Conservation (phyloP, 768 basidiomycete species). For the Kockovaella imperatae region DNA sequence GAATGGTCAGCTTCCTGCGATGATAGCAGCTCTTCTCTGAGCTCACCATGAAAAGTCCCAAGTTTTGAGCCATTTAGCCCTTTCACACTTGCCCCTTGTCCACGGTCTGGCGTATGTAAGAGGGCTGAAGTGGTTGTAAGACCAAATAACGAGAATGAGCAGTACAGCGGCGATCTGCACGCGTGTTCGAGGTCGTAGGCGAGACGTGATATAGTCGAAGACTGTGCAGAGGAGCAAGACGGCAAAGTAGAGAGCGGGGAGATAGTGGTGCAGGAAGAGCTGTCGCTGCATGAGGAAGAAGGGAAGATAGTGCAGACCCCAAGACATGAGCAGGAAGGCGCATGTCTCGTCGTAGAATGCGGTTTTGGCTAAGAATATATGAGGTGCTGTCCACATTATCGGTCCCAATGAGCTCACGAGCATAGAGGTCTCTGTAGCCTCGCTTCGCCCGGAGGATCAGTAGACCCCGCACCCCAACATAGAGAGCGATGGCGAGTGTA, state of each 20-base stretch:
- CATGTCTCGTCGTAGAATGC: constrained; percentile 86
- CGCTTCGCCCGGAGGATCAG: constrained; percentile 82
- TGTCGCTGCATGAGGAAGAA: constrained; percentile 97
- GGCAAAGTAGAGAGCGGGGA: constrained; percentile 67
- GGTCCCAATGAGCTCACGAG: constrained; percentile 54
- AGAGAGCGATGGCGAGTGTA: constrained; percentile 61
- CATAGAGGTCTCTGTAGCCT: constrained; percentile 84
- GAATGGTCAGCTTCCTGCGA: constrained; percentile 2
- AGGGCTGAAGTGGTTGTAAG: constrained; percentile 70
- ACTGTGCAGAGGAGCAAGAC: constrained; percentile 61
- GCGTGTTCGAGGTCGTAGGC: constrained; percentile 64
- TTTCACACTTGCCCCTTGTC: constrained; percentile 71
- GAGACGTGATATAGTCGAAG: constrained; percentile 79
- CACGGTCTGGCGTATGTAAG: constrained; percentile 75
- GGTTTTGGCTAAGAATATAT: constrained; percentile 58
- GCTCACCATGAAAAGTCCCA: constrained; percentile 89
- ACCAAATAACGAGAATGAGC: constrained; percentile 58
- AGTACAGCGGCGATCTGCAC: constrained; percentile 73
- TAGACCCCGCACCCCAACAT: constrained; percentile 63
- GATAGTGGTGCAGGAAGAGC: constrained; percentile 95
- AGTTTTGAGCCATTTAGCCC: constrained; percentile 75
- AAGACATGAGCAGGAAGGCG: constrained; percentile 84
- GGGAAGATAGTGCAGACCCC: constrained; percentile 87
- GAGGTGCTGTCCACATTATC: background rate
- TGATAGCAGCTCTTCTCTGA: background rate